Conservation (phyloP, 331 rosid genomes). For the Stylosanthes scabra region DNA sequence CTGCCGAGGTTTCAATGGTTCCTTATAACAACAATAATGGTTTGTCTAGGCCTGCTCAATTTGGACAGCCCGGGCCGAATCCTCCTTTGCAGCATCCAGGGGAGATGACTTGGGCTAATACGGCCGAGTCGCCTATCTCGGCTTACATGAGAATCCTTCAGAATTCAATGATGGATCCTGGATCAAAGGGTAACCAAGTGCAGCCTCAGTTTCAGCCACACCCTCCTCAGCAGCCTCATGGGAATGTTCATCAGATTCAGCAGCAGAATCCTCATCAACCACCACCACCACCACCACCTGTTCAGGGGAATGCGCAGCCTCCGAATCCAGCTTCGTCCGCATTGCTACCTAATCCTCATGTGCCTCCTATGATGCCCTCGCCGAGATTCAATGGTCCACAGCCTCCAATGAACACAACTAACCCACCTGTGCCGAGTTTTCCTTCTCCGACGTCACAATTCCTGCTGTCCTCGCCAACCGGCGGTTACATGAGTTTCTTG, state of each 20-base stretch:
- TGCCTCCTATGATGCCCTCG: conserved; percentile 55
- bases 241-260: conserved; percentile 41
- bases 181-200: conserved; percentile 55
- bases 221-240: conserved; percentile 3
- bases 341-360: conserved; percentile 60
- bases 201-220: conserved; percentile 43
- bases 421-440: conserved; percentile 40
- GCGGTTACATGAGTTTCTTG: conserved; percentile 53
- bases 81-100: conserved; percentile 51
- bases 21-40: conserved; percentile 35
- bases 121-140: conserved; percentile 78
- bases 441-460: conserved; percentile 81
- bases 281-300: not conserved
- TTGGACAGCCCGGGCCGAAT: conserved; percentile 56
- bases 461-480: conserved; percentile 70
- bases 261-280: conserved; percentile 17
- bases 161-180: conserved; percentile 58
- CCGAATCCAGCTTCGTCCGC: conserved; percentile 55
- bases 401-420: conserved; percentile 42
- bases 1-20: conserved; percentile 24
- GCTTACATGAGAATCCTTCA: conserved; percentile 85
- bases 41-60: conserved; percentile 57
- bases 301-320: conserved; percentile 46
- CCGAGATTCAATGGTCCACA: conserved; percentile 54
- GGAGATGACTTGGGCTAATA: conserved; percentile 50